Conservation (phyloP, 257 asterid species). For the Agastache rugosa region DNA sequence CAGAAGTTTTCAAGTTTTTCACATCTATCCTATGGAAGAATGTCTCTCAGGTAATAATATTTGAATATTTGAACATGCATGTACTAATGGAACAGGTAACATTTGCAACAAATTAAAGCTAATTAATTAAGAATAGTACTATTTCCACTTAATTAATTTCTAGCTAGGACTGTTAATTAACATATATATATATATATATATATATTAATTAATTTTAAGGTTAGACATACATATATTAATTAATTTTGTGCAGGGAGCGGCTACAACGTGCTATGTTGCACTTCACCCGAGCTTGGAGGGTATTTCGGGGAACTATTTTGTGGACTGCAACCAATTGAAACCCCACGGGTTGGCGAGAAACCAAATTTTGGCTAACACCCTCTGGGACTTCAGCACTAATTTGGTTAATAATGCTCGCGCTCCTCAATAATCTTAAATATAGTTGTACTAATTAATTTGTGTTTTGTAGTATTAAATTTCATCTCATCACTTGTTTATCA, state of each 20-base stretch:
- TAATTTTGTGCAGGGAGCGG: conserved; percentile 70
- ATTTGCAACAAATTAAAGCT: too few relatives aligned
- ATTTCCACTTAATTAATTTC: too few relatives aligned
- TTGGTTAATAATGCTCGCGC: conserved; percentile 44
- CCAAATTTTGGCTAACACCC: conserved; percentile 50
- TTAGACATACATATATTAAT: too few relatives aligned
- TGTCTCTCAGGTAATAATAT: conserved; percentile 63
- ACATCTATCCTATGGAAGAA: conserved; percentile 67
- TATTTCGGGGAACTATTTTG: conserved; percentile 62
- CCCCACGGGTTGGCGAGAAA: conserved; percentile 52
- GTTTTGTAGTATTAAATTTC: neutral
- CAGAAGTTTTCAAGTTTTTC: conserved; percentile 58
- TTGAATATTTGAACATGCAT: too few relatives aligned
- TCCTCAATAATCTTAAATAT: neutral
- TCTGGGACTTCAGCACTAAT: conserved; percentile 79
- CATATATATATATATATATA: too few relatives aligned
- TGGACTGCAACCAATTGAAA: conserved; percentile 57
- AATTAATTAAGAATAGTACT: too few relatives aligned
- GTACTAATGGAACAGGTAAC: too few relatives aligned
- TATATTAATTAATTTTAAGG: too few relatives aligned
- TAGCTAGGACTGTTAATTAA: too few relatives aligned
- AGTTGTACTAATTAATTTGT: neutral
- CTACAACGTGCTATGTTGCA: conserved; percentile 81
- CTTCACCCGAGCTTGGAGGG: conserved; percentile 64
- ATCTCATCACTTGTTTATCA: neutral